phyloP scores from a whole-genome alignment of 139 green algal species.

The Chlamydomonas sp. region DNA sequence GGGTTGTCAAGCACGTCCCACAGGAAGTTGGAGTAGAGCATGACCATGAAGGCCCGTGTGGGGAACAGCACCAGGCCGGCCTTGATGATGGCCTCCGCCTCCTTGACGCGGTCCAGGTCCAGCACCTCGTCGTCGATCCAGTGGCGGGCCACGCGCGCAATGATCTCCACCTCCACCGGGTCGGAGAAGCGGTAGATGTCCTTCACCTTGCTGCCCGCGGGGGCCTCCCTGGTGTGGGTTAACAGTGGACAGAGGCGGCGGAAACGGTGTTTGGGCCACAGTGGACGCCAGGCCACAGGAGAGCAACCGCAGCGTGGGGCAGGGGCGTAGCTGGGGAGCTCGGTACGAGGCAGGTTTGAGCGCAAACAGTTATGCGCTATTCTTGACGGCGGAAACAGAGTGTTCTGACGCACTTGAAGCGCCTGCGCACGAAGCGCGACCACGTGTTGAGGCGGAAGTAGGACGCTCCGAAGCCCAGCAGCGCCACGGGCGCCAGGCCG shows the following conservation, averaged over 20 bases:
- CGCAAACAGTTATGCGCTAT: not conserved
- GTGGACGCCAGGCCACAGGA: too few species aligned
- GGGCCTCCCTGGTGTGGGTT: not conserved
- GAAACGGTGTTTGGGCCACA: not conserved
- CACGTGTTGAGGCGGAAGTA: slow-evolving; percentile 7
- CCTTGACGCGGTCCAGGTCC: slow-evolving; percentile 35
- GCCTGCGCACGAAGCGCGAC: slow-evolving; percentile 17
- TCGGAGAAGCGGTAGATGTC: slow-evolving; percentile 37
- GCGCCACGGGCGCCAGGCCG: slow-evolving; percentile 25
- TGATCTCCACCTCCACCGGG: slow-evolving; percentile 42
- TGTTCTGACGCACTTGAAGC: slow-evolving; percentile 17
- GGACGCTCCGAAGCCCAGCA: slow-evolving; percentile 16
- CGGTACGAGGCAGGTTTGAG: not conserved
- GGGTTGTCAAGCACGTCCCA: slow-evolving; percentile 39
- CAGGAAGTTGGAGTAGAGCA: slow-evolving; percentile 52
- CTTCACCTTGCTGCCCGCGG: slow-evolving; percentile 30
- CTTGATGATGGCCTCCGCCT: slow-evolving; percentile 47
- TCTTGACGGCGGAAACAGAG: not conserved
- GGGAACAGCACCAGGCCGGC: slow-evolving; percentile 48
- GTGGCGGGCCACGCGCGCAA: slow-evolving; percentile 8
- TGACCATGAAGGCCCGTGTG: slow-evolving; percentile 42
- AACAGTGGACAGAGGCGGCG: not conserved
- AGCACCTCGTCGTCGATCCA: slow-evolving; percentile 40
- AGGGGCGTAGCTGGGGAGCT: not conserved
- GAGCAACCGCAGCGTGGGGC: not conserved